Base-by-base conservation (phyloP, 2,329 filamentous ascomycete species). In the Aspergillus piperis region DNA sequence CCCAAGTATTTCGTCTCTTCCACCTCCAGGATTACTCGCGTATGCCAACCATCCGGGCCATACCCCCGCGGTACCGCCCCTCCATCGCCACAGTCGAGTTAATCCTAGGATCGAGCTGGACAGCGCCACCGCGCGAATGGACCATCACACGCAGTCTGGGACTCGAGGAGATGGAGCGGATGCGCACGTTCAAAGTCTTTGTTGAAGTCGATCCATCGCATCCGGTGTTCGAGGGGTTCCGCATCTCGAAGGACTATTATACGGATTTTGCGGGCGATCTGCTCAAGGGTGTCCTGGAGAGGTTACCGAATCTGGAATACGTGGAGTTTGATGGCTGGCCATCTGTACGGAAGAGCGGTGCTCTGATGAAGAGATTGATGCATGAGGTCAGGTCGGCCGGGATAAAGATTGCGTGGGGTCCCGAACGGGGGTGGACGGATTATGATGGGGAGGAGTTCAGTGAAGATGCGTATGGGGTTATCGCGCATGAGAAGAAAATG, bases 71-170 rank as follows among this genome's bases (percentile, higher is more conserved):
- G 57, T 84, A 87, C 73, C 80, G 82, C 27, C 72, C 76, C 21
- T 78, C 77, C 25, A 75, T 88, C 57, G 81, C 79, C 11, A 80
- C 79, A 3, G 68, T 87, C 41, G 84, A 87, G 70, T 71, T 88
- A 62, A 79, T 84, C 3, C 72, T 88, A 3, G 85, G 86, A 0
- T 84, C 83, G 3, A 84, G 84, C 57, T 88, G 85, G 83, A 84
- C 79, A 3, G 77, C 77, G 41, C 84, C 84, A 23, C 85, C 85
- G 13, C 76, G 76, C 54, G 78, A 78, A 57, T 87, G 86, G 81
- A 78, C 78, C 17, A 80, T 84, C 15, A 78, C 80, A 51, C 71
- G 76, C 13, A 66, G 75, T 1, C 74, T 87, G 7, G 83, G 84
- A 0, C 68, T 87, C 38, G 69, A 72, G 3, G 80, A 84, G 42